Conservation (phyloP, 495 filamentous ascomycete species). For the Penicillium turbatum region DNA sequence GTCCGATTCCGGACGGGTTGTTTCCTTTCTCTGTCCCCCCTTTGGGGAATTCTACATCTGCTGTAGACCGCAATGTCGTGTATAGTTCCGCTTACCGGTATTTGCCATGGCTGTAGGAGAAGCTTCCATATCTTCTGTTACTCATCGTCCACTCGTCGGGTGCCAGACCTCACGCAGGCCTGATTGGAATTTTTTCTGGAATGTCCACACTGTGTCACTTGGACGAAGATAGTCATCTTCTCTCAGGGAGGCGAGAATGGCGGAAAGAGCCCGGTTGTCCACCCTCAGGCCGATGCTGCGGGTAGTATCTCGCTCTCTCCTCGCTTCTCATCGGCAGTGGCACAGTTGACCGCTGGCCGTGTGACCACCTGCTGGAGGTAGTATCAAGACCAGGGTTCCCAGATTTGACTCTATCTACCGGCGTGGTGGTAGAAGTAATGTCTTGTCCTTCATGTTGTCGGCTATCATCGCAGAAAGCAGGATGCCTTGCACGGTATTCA, state of each 20-base stretch:
- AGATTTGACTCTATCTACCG: not conserved
- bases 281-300: not conserved
- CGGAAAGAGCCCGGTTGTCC: constrained; percentile 4
- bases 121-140: constrained; percentile 24
- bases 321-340: constrained; percentile 5
- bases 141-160: constrained; percentile 11
- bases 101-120: constrained; percentile 5
- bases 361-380: constrained; percentile 7
- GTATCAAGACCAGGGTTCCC: constrained; percentile 10
- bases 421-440: not conserved
- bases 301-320: constrained; percentile 7
- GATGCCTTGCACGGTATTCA: not conserved
- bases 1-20: constrained; percentile 12
- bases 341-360: constrained; percentile 8
- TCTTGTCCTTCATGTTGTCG: not conserved
- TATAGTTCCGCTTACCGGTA: constrained; percentile 4
- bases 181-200: constrained; percentile 26
- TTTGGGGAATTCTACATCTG: not conserved
- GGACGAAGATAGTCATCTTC: not conserved
- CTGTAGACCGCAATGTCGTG: constrained; percentile 1
- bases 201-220: constrained; percentile 14
- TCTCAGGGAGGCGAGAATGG: constrained; percentile 2
- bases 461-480: not conserved
- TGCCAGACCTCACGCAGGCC: constrained; percentile 10
- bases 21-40: constrained; percentile 1